A percentile compares a stretch with the other conserved stretches of the same genome.
Evolutionary conservation across 768 basidiomycete genomes (phyloP).

Genomic region (Pisolithus tinctorius): DNA sequence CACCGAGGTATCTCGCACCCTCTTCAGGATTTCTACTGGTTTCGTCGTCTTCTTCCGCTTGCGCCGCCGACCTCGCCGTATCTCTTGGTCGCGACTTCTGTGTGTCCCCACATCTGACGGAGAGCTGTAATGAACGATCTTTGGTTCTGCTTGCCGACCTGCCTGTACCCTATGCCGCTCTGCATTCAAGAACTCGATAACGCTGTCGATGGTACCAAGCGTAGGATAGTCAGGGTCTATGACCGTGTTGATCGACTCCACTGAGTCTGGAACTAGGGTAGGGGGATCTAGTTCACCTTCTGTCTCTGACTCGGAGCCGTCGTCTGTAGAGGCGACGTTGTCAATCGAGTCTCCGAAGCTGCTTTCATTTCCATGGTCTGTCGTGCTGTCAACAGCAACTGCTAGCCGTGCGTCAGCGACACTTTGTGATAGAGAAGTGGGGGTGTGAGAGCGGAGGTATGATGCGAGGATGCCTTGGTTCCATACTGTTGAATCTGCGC

Average conservation of each 20-base stretch:
- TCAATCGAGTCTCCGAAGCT: constrained; percentile 4
- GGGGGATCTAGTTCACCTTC: constrained; percentile 30
- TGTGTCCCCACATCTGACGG: constrained; percentile 32
- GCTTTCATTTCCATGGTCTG: constrained; percentile 9
- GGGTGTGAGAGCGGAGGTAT: constrained; percentile 39
- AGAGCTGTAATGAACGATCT: constrained; percentile 24
- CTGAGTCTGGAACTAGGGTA: constrained; percentile 20
- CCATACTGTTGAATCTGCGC: constrained; percentile 60
- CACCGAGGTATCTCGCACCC: constrained; percentile 15
- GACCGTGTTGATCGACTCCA: constrained; percentile 15
- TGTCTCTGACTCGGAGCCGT: constrained; percentile 28
- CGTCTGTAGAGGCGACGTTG: constrained; percentile 4
- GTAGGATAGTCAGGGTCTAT: constrained; percentile 47
- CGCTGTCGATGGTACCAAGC: constrained; percentile 66
- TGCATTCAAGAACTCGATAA: constrained; percentile 66
- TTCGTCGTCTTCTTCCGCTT: constrained; percentile 30
- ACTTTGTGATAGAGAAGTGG: constrained; percentile 19
- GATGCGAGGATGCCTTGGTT: constrained; percentile 49
- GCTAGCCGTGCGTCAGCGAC: constrained; percentile 23
- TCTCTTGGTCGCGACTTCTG: constrained; percentile 33
- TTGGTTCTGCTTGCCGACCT: constrained; percentile 23
- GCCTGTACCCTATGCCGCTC: constrained; percentile 59
- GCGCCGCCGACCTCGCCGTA: constrained; percentile 33
- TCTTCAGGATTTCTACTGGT: constrained; percentile 23
- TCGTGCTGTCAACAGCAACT: constrained; percentile 13